phyloP scores from a whole-genome alignment of 1,284 basidiomycete species.

The Ustilago trichophora region DNA sequence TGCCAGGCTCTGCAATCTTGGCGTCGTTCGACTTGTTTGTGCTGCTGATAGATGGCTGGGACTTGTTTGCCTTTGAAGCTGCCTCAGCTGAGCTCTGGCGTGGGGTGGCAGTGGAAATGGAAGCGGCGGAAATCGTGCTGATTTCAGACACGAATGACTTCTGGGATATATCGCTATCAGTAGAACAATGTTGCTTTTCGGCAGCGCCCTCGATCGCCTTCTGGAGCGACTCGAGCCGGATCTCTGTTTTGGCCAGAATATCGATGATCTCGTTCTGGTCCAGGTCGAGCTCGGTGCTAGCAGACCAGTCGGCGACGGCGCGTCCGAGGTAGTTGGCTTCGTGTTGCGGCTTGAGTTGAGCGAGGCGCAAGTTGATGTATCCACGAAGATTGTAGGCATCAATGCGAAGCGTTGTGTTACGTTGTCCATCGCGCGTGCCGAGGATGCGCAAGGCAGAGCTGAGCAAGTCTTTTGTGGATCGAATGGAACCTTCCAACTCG shows the following conservation, averaged over 20 bases:
- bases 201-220: not conserved
- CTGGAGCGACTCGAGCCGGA: not conserved
- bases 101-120: not conserved
- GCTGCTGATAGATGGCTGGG: not conserved
- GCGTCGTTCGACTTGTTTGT: not conserved
- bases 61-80: not conserved
- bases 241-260: constrained; percentile 3
- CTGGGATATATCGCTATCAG: not conserved
- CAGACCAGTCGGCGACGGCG: constrained; percentile 27
- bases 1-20: not conserved
- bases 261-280: constrained; percentile 12
- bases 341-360: constrained; percentile 6
- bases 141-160: not conserved
- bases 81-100: too few species aligned
- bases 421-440: constrained; percentile 16
- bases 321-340: constrained; percentile 20
- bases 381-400: constrained; percentile 29
- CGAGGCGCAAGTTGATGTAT: constrained; percentile 23
- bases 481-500: not conserved
- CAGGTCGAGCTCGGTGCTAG: constrained; percentile 20
- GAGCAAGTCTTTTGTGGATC: constrained; percentile 21
- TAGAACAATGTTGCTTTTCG: not conserved
- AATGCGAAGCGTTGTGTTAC: constrained; percentile 25
- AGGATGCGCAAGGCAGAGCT: constrained; percentile 33
- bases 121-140: not conserved